Percentiles rank a stretch among this genome's conserved stretches.
These are phyloP conservation scores for Hylodesmum podocarpum DNA, from an alignment of 306 rosid species.

Conservation along the genomic window DNA sequence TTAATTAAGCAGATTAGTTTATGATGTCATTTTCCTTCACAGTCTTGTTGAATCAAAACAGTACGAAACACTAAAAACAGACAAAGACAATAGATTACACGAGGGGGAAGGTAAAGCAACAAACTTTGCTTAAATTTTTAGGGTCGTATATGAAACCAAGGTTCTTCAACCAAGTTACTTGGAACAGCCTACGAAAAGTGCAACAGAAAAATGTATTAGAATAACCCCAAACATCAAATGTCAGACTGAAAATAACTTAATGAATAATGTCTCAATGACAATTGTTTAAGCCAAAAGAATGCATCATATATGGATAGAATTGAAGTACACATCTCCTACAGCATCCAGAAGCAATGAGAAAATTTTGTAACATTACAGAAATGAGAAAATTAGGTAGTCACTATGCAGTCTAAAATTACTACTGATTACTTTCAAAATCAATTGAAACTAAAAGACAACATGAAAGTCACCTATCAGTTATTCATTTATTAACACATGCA, in stretches of 20 bases:
- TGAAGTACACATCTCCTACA: background rate
- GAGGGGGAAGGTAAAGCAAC: constrained; percentile 59
- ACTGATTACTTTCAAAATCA: background rate
- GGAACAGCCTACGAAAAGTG: constrained; percentile 79
- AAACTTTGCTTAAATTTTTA: constrained; percentile 69
- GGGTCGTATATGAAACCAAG: constrained; percentile 79
- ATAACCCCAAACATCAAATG: constrained; percentile 1
- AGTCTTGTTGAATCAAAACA: constrained; percentile 8
- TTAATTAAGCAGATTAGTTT: background rate
- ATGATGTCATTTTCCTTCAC: background rate
- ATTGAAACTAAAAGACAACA: background rate
- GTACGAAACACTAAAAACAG: constrained; percentile 16
- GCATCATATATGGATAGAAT: background rate
- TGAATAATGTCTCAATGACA: background rate
- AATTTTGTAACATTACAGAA: background rate
- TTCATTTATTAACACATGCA: background rate
- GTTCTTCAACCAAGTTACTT: constrained; percentile 81
- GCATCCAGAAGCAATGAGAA: constrained; percentile 9
- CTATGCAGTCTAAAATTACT: background rate
- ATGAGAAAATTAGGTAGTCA: background rate
- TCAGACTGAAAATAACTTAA: constrained; percentile 5
- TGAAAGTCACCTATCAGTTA: background rate
- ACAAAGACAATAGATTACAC: constrained; percentile 27
- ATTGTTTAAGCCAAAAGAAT: background rate
- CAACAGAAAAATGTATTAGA: constrained; percentile 7